These are phyloP conservation scores for Elsinoe arachidis DNA, from an alignment of 2,329 filamentous ascomycete species.

Conservation along the genomic window DNA sequence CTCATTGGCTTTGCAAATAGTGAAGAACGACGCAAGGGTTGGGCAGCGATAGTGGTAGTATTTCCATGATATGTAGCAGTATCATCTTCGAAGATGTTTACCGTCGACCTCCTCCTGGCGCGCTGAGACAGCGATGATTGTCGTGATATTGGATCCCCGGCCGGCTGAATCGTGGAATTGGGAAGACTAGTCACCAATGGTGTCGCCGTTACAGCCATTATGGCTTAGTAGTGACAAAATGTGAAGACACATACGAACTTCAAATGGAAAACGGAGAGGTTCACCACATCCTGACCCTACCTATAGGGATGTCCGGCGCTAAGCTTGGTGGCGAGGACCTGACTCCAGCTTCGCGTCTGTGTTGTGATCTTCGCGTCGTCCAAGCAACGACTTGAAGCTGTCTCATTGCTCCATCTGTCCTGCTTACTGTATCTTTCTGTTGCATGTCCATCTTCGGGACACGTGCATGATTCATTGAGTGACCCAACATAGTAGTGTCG, in stretches of 20 bases:
- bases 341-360: neutral
- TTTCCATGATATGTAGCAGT: constrained; percentile 10
- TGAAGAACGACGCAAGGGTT: constrained; percentile 11
- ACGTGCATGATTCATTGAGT: no score
- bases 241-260: no score
- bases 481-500: no score
- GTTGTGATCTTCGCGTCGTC: neutral
- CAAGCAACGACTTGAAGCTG: neutral
- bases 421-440: neutral
- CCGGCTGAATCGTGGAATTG: neutral
- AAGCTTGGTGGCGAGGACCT: neutral
- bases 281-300: no score
- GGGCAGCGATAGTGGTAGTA: constrained; percentile 13
- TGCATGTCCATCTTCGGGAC: neutral
- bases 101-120: constrained; percentile 16
- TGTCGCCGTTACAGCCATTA: no score
- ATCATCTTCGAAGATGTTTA: constrained; percentile 28
- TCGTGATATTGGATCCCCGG: neutral
- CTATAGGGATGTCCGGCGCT: no score
- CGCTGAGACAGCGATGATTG: neutral
- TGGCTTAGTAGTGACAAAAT: no score
- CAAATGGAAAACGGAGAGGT: no score
- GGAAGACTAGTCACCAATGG: neutral
- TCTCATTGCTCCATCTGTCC: neutral
- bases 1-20: constrained; percentile 13